Evolutionary conservation across 176 grass and related monocot genomes (phyloP), one percentile per base, ranked within the genome.

Genomic region (Musa troglodytarum): DNA sequence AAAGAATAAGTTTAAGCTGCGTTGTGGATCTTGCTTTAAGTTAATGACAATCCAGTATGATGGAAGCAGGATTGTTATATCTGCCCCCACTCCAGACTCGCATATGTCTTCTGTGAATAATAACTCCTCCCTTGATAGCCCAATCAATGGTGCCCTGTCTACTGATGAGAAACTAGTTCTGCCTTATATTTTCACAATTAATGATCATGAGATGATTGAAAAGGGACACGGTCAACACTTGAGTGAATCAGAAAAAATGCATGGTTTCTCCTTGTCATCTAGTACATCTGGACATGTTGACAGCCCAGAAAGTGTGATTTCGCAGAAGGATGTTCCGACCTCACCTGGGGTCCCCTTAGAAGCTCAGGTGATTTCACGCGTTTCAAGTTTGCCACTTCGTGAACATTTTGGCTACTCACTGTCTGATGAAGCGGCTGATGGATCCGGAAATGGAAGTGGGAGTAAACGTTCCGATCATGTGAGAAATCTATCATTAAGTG

Each of bases 1-100:
- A 8, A 91, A 91, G 70, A 82, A 86, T 64, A 88, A 90, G 77
- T 77, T 89, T 84, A 93, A 84, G 68, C 67, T 98, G 76, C 80
- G 73, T 20, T 99, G 95, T 81, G 95, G 90, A 49, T 94, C 95
- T 24, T 99, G 95, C 86, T 99, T 86, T 26, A 85, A 91, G 74
- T 79, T 87, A 76, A 89, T 94, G 81, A 54, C 88, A 72, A 71
- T 94, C 49, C 87, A 85, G 23, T 78, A 91, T 72, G 86, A 94
- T 80, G 88, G 86, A 84, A 94, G 80, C 67, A 88, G 76, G 78
- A 75, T 92, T 19, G 29, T 84, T 23, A 74, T 93, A 64, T 93
- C 88, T 68, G 84, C 81, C 53, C 19, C 81, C 78, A 49, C 53
- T 8, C 61, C 34, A 15, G 50, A 49, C 49, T 67, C 77, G 69